Evolutionary conservation across 176 grass and related monocot species (phyloP), one percentile per base, ranked within the genome.

Genomic region (Saccharum officinarum): DNA sequence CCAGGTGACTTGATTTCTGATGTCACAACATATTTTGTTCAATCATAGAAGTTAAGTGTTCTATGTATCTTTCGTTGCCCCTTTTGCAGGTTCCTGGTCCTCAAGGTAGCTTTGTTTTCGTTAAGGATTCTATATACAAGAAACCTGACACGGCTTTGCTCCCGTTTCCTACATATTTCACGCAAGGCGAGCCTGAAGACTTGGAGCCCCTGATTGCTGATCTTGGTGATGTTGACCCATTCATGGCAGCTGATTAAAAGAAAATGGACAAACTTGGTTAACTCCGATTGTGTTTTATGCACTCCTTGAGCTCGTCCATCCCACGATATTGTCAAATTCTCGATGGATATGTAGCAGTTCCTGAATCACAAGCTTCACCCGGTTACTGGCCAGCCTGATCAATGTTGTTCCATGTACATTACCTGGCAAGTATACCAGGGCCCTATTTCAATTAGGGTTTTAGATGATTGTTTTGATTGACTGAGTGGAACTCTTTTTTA

Each of bases 101-200:
- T 73, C 86, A 99, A 96, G 97, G 97, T 54, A 94, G 88, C 81
- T 99, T 92, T 88, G 45, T 99, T 89, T 99, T 95, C 7, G 84
- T 99, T 41, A 97, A 92, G 88, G 97, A 99, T 75, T 95, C 92
- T 8, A 86, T 89, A 49, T 99, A 90, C 82, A 99, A 99, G 90
- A 96, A 99, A 75, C 94, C 97, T 3, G 94, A 96, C 37, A 82
- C 59, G 63, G 65, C 82, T 25, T 83, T 80, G 50, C 88, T 99
- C 76, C 97, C 97, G 26, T 99, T 99, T 83, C 97, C 97, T 34
- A 99, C 97, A 14, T 88, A 92, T 62, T 96, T 99, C 80, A 46
- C 86, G 1, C 90, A 91, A 85, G 94, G 90, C 22, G 94, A 92
- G 39, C 65, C 71, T 15, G 82, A 92, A 68, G 86, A 81, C 50